A percentile compares a stretch with the other conserved stretches of the same genome.
phyloP scores from a whole-genome alignment of 2,329 filamentous ascomycete species.

The Ceratocystis alfenasii region DNA sequence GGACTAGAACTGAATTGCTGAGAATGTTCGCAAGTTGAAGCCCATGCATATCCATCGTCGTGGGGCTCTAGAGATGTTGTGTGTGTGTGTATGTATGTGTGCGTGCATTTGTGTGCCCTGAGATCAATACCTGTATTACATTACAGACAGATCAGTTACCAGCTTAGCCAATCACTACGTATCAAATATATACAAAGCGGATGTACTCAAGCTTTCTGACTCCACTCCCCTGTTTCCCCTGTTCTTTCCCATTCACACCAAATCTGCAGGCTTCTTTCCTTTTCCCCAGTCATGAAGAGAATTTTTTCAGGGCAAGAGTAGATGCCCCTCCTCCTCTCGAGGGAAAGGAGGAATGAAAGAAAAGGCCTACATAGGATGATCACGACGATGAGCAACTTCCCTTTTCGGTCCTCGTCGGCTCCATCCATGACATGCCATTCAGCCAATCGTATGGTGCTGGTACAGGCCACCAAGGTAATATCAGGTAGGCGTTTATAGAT shows the following conservation, averaged over 20 bases:
- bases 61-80: neutral
- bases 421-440: neutral
- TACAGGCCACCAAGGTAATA: neutral
- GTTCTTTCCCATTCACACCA: neutral
- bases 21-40: neutral
- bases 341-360: neutral
- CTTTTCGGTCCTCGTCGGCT: neutral
- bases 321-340: too few relatives aligned
- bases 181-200: neutral
- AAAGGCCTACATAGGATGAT: neutral
- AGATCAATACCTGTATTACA: too few relatives aligned
- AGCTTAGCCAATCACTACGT: neutral
- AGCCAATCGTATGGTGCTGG: neutral
- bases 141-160: too few relatives aligned
- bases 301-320: too few relatives aligned
- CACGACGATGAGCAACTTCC: constrained; percentile 1
- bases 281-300: too few relatives aligned
- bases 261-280: too few relatives aligned
- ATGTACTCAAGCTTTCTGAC: neutral
- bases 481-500: too few relatives aligned
- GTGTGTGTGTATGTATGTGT: neutral
- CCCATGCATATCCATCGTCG: neutral
- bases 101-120: too few relatives aligned
- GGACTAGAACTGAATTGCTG: neutral
- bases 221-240: neutral